Percentiles rank a stretch among this genome's conserved stretches.
These are phyloP conservation scores for Takashimella tepidaria DNA, from an alignment of 1,284 basidiomycete genomes.

Conservation along the genomic window DNA sequence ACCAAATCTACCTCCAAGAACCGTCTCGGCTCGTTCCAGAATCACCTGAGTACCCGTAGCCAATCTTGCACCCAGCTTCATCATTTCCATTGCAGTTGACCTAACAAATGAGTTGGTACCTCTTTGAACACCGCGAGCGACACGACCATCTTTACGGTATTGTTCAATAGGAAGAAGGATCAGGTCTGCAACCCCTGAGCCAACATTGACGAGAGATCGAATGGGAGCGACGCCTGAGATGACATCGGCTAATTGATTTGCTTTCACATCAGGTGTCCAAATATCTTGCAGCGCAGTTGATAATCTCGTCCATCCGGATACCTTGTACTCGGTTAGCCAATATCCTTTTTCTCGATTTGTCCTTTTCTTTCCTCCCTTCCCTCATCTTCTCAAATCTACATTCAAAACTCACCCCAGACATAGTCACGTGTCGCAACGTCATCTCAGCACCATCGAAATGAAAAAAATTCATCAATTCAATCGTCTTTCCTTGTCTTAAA, in stretches of 20 bases:
- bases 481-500: constrained; percentile 82
- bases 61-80: constrained; percentile 87
- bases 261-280: constrained; percentile 99
- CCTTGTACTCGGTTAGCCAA: constrained; percentile 52
- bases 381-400: too few species aligned
- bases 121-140: constrained; percentile 88
- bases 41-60: constrained; percentile 98
- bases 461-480: constrained; percentile 99
- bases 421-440: constrained; percentile 86
- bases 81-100: constrained; percentile 88
- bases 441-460: constrained; percentile 98
- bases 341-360: not conserved
- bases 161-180: constrained; percentile 94
- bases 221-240: constrained; percentile 96
- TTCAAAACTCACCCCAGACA: constrained; percentile 70
- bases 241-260: constrained; percentile 93
- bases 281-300: constrained; percentile 90
- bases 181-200: constrained; percentile 91
- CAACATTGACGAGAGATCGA: constrained; percentile 91
- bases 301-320: constrained; percentile 81
- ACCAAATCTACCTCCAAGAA: constrained; percentile 58
- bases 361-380: too few species aligned
- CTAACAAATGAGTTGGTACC: constrained; percentile 88
- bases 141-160: constrained; percentile 92
- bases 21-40: constrained; percentile 88